Percentiles rank a stretch among this genome's conserved stretches.
These are phyloP conservation scores for Chenopodium album DNA, from an alignment of 148 eudicot genomes.

Conservation along the genomic window DNA sequence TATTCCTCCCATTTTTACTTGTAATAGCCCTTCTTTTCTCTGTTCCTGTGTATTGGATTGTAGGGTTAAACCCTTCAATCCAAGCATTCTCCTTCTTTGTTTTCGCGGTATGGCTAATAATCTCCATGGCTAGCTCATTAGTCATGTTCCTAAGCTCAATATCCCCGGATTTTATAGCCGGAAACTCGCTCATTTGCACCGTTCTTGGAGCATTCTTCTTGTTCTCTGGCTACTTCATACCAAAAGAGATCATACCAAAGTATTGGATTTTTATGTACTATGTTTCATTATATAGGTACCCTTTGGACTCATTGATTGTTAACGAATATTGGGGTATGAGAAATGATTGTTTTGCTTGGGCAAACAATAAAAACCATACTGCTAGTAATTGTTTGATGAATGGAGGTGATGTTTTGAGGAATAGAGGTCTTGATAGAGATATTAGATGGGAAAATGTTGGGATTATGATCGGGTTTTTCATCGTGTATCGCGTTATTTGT, in stretches of 20 bases:
- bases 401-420: constrained; percentile 66
- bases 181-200: constrained; percentile 84
- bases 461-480: constrained; percentile 80
- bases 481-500: constrained; percentile 75
- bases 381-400: constrained; percentile 48
- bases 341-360: constrained; percentile 58
- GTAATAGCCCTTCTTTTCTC: constrained; percentile 67
- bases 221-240: constrained; percentile 90
- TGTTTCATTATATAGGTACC: constrained; percentile 79
- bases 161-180: constrained; percentile 84
- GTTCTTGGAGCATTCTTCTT: constrained; percentile 87
- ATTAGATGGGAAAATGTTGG: constrained; percentile 86
- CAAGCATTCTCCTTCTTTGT: constrained; percentile 65
- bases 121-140: constrained; percentile 91
- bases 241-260: constrained; percentile 76
- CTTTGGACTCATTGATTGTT: constrained; percentile 66
- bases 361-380: constrained; percentile 24
- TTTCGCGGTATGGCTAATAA: constrained; percentile 74
- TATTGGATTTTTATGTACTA: constrained; percentile 98
- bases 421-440: constrained; percentile 73
- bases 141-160: constrained; percentile 82
- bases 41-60: constrained; percentile 80
- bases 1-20: constrained; percentile 83
- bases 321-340: constrained; percentile 87
- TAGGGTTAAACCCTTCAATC: constrained; percentile 71